Evolutionary conservation across 768 basidiomycete species (phyloP), one percentile per base, ranked within the genome.

Genomic region (Hericium alpestre): DNA sequence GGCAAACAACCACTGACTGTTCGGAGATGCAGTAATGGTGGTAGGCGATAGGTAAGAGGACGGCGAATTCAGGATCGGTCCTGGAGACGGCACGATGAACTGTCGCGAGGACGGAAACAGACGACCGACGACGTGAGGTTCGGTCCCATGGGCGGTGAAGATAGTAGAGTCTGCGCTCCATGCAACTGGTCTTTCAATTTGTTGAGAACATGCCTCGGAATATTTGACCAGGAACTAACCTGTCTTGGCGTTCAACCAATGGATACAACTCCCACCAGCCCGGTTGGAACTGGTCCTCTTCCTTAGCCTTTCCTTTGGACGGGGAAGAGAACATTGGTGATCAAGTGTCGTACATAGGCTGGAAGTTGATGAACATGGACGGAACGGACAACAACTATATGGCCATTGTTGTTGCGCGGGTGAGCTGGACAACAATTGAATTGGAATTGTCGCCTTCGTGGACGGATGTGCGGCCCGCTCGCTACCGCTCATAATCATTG

Each of bases 231-330:
- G n/a, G 27, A 13, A 66, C 71, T 51, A 60, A 83, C 87, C 79
- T 76, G 59, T 73, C 72, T 2, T 78, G 71, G 38, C 77, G 73
- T 64, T 87, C 86, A 5, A 77, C 69, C 41, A 87, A 71, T 25
- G 84, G 79, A 58, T 79, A 73, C 43, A 84, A 75, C 59, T 90
- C 84, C 86, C 86, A 90, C 87, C 87, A 89, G 27, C 79, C 79
- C 27, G 81, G 65, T 22, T 78, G 76, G 82, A 83, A 87, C 51
- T 73, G 73, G 23, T 69, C 70, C 55, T 73, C 74, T 61, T 80
- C 79, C 57, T 71, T 78, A 23, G 63, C 71, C 67, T 82, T 86
- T 22, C 79, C 79, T 64, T 83, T 85, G 49, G 74, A 69, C 16
- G 43, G 55, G 13, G 46, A 48, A 43, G 20, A 20, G 11, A 54